Evolutionary conservation across 441 rosid genomes (phyloP), one percentile per base, ranked within the genome.

Genomic region (Kokia cookei): DNA sequence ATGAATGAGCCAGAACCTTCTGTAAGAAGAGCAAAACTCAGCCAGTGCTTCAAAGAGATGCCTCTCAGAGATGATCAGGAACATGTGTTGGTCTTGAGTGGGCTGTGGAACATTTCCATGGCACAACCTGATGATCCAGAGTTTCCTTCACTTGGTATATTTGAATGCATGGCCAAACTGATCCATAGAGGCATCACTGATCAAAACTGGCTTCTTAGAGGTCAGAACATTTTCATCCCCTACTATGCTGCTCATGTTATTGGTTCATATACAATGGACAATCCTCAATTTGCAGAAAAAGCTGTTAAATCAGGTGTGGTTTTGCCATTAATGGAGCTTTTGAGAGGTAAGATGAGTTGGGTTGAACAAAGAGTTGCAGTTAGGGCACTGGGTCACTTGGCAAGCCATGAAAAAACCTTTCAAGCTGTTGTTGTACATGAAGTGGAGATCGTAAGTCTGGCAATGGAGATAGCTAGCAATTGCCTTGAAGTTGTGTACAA

Each of bases 331-430:
- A 77, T 94, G 82, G 95, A 90, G 85, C 91, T 94, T 80, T 73
- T 94, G 71, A 89, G 87, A 80, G 97, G 97, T 7, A 87, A 79
- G 53, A 83, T 92, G 75, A 88, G 93, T 70, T 94, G 97, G 97
- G 95, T 90, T 66, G 97, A 94, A 86, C 97, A 91, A 76, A 40
- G 95, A 81, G 97, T 89, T 3, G 97, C 97, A 3, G 91, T 92
- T 54, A 81, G 94, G 42, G 93, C 93, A 29, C 82, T 91, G 29
- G 92, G 93, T 50, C 94, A 92, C 48, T 60, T 94, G 27, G 94
- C 91, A 2, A 87, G 93, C 81, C 88, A 92, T 73, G 87, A 80
- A 11, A 78, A 43, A 77, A 83, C 90, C 7, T 90, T 92, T 50
- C 82, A 86, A 81, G 93, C 79, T 1, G 73, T 91, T 68, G 84